A percentile compares a stretch with the other conserved stretches of the same genome.
Conservation (phyloP, 257 asterid genomes). For the Asclepias syriaca region DNA sequence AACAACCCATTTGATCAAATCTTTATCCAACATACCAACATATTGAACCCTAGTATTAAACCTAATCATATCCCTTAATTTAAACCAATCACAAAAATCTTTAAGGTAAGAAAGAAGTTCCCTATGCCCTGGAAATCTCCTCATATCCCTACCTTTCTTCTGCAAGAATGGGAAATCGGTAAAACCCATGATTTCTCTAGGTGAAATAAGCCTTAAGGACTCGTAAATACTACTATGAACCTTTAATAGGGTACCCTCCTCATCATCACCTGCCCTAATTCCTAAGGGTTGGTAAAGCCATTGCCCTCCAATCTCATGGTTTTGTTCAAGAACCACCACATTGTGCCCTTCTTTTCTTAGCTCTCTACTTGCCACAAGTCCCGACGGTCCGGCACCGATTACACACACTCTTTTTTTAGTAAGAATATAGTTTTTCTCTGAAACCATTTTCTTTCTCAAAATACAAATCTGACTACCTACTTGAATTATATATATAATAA, state of each 20-base stretch:
- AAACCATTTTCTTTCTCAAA: not conserved
- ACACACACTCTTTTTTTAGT: slow-evolving; percentile 21
- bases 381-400: slow-evolving; percentile 80
- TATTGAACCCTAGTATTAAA: slow-evolving; percentile 56
- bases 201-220: slow-evolving; percentile 57
- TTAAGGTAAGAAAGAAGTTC: slow-evolving; percentile 56
- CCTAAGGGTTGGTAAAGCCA: slow-evolving; percentile 75
- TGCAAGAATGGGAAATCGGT: slow-evolving; percentile 66
- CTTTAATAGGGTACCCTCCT: slow-evolving; percentile 13
- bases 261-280: not conserved
- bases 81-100: slow-evolving; percentile 68
- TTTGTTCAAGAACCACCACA: slow-evolving; percentile 77
- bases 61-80: slow-evolving; percentile 68
- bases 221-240: slow-evolving; percentile 74
- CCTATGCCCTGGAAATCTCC: slow-evolving; percentile 79
- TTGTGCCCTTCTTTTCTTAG: slow-evolving; percentile 67
- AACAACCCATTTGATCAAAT: slow-evolving; percentile 60
- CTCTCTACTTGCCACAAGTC: slow-evolving; percentile 84
- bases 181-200: slow-evolving; percentile 80
- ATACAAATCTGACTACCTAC: not conserved
- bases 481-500: not conserved
- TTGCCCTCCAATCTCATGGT: slow-evolving; percentile 82
- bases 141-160: slow-evolving; percentile 59
- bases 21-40: slow-evolving; percentile 58
- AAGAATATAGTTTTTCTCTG: not conserved